Evolutionary conservation across 176 grass and related monocot species (phyloP).

Genomic region (Calamus simplicifolius): DNA sequence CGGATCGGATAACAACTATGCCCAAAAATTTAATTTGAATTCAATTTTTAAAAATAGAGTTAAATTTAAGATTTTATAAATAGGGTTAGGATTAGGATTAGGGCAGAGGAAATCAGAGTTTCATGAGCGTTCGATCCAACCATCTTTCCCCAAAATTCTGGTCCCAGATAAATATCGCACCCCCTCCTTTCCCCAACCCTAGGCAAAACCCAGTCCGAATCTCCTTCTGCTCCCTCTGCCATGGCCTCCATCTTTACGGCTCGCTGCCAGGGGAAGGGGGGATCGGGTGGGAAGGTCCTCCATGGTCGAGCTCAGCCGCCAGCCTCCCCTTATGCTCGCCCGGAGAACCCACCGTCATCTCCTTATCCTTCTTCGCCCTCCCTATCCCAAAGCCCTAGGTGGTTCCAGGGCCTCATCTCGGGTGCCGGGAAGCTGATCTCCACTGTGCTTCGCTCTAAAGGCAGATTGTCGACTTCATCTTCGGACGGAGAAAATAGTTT

Average conservation of each 20-base stretch:
- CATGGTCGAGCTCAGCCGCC: conserved; percentile 23
- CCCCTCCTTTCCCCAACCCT: no score
- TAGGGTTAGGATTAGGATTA: no score
- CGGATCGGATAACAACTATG: no score
- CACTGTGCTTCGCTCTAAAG: conserved; percentile 21
- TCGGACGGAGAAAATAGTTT: conserved; percentile 22
- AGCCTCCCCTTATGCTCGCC: conserved; percentile 13
- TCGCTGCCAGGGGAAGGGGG: conserved; percentile 33
- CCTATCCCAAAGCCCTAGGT: conserved; percentile 34
- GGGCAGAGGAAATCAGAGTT: no score
- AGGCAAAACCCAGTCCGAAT: no score
- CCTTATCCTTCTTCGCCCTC: background rate
- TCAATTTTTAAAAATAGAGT: no score
- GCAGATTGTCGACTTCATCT: conserved; percentile 23
- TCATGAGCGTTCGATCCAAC: no score
- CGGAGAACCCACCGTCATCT: background rate
- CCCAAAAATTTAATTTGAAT: no score
- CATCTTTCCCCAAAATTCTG: no score
- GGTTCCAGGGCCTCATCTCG: conserved; percentile 50
- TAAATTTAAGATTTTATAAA: no score
- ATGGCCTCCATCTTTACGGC: conserved; percentile 64
- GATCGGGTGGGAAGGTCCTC: conserved; percentile 32
- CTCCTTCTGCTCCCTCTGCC: background rate
- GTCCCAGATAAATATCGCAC: no score
- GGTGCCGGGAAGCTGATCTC: conserved; percentile 50